phyloP scores from a whole-genome alignment of 768 basidiomycete species.

The Phlebiopsis gigantea region DNA sequence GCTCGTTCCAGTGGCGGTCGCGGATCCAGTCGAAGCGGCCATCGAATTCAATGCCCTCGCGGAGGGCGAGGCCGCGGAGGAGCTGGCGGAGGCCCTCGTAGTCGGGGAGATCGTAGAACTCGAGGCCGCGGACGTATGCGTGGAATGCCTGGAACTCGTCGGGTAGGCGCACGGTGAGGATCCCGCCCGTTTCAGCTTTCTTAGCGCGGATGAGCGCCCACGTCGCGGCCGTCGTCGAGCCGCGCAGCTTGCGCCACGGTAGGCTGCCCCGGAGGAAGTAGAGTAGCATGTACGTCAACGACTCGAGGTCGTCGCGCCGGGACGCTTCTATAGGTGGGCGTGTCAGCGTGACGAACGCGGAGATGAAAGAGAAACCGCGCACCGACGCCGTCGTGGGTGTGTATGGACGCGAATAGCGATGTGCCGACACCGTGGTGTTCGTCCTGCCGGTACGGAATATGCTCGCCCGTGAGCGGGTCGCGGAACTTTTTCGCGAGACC shows the following conservation, averaged over 20 bases:
- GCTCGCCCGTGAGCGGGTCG: constrained; percentile 55
- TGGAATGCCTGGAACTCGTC: constrained; percentile 79
- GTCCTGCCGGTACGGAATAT: constrained; percentile 70
- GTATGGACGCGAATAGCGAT: constrained; percentile 68
- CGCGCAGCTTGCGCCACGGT: constrained; percentile 74
- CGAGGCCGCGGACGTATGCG: constrained; percentile 71
- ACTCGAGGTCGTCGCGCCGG: constrained; percentile 75
- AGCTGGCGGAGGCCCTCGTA: constrained; percentile 77
- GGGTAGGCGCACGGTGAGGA: constrained; percentile 71
- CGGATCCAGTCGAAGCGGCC: constrained; percentile 25
- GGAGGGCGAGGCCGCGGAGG: constrained; percentile 44
- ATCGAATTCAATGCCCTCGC: constrained; percentile 24
- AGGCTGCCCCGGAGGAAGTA: constrained; percentile 75
- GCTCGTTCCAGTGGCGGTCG: constrained; percentile 15
- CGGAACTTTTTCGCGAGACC: constrained; percentile 79
- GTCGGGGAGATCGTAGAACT: constrained; percentile 86
- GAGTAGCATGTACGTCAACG: constrained; percentile 77
- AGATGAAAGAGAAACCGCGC: constrained; percentile 16
- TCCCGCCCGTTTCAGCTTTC: constrained; percentile 59
- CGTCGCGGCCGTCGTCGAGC: constrained; percentile 55
- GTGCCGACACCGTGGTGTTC: constrained; percentile 79
- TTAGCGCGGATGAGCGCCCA: constrained; percentile 76
- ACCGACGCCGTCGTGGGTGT: constrained; percentile 73
- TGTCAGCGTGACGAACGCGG: not conserved
- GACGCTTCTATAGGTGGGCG: constrained; percentile 50